These are phyloP conservation scores for Teratosphaeriaceae sp. DNA, from an alignment of 2,329 filamentous ascomycete genomes.

Conservation along the genomic window DNA sequence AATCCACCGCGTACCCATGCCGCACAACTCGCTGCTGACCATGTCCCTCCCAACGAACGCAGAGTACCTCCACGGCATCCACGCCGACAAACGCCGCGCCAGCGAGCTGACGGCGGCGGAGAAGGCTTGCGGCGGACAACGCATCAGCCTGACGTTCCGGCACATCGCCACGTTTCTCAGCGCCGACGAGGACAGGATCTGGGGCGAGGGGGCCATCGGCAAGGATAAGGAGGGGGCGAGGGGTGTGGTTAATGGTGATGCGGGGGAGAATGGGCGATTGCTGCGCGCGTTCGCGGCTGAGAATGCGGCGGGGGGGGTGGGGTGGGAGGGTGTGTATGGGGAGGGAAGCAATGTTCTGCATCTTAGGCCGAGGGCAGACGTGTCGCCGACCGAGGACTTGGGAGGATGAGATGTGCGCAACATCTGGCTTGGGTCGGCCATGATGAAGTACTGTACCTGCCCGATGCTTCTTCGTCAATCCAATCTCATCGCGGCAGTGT, in stretches of 20 bases:
- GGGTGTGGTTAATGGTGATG: constrained; percentile 62
- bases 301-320: constrained; percentile 64
- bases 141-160: constrained; percentile 89
- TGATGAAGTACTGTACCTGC: too few species aligned
- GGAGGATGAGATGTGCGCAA: not conserved
- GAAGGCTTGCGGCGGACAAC: constrained; percentile 63
- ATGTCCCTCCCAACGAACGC: constrained; percentile 77
- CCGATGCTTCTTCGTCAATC: too few species aligned
- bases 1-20: constrained; percentile 64
- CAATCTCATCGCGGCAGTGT: too few species aligned
- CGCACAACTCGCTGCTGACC: constrained; percentile 82
- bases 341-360: constrained; percentile 78
- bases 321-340: constrained; percentile 73
- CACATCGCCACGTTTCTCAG: constrained; percentile 80
- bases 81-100: constrained; percentile 68
- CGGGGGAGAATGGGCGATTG: constrained; percentile 58
- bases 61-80: constrained; percentile 88
- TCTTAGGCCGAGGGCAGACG: constrained; percentile 21
- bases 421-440: not conserved
- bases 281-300: constrained; percentile 76
- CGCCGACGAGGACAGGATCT: constrained; percentile 60
- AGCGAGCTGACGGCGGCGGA: constrained; percentile 64
- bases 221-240: constrained; percentile 58
- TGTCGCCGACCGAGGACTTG: too few species aligned
- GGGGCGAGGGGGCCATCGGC: constrained; percentile 79